Evolutionary conservation across 2,329 filamentous ascomycete species (phyloP).

Genomic region (Microsporum canis): DNA sequence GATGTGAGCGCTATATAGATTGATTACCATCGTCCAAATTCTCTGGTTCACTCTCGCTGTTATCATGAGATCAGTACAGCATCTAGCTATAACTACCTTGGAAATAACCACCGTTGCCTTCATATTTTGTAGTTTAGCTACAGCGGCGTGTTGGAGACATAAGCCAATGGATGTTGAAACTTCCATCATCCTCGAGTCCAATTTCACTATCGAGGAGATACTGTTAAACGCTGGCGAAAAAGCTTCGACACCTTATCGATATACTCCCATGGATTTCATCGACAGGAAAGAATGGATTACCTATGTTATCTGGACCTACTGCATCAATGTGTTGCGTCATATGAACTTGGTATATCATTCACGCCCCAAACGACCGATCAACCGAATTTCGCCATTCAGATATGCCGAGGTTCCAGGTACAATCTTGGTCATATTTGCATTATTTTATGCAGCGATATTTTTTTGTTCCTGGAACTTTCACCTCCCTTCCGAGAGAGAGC

Average conservation of each 20-base stretch:
- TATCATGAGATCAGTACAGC: slow-evolving; percentile 11
- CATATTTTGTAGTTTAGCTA: slow-evolving; percentile 20
- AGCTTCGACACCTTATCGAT: too few species aligned
- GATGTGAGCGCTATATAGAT: neutral
- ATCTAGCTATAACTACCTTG: slow-evolving; percentile 18
- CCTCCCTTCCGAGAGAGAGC: slow-evolving; percentile 1
- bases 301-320: slow-evolving; percentile 5
- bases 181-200: slow-evolving; percentile 13
- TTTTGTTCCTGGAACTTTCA: slow-evolving; percentile 5
- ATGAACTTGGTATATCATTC: neutral
- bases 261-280: slow-evolving; percentile 13
- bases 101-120: slow-evolving; percentile 23
- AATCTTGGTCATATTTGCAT: neutral
- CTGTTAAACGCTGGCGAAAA: too few species aligned
- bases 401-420: neutral
- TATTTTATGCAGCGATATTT: slow-evolving; percentile 5
- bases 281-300: slow-evolving; percentile 5
- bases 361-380: too few species aligned
- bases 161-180: slow-evolving; percentile 22
- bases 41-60: slow-evolving; percentile 16
- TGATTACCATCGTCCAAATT: slow-evolving; percentile 13
- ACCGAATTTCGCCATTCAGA: neutral
- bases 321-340: neutral
- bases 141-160: slow-evolving; percentile 20
- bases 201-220: too few species aligned